Conservation (phyloP, 441 rosid species). For the Erodium trifolium region DNA sequence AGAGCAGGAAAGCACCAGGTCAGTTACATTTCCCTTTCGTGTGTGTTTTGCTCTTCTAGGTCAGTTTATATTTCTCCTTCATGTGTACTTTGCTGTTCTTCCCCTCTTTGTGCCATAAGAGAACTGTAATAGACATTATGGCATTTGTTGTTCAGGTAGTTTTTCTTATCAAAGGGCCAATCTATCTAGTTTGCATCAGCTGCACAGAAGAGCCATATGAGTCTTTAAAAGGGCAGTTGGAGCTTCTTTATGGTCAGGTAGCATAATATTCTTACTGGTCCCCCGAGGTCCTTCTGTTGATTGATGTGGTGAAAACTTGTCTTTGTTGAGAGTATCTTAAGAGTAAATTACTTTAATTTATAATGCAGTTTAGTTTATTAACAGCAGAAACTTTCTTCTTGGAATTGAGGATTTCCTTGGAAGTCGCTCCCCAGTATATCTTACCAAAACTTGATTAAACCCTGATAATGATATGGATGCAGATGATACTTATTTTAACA, state of each 20-base stretch:
- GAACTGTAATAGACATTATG: conserved; percentile 8
- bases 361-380: too few species aligned
- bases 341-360: too few species aligned
- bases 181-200: conserved; percentile 92
- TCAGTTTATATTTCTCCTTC: not conserved
- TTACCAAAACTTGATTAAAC: not conserved
- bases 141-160: conserved; percentile 54
- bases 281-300: conserved; percentile 5
- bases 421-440: too few species aligned
- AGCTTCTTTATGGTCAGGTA: conserved; percentile 97
- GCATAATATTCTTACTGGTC: conserved; percentile 14
- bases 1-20: conserved; percentile 98
- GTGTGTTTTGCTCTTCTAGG: too few species aligned
- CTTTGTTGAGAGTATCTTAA: too few species aligned
- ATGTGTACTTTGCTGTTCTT: conserved; percentile 7
- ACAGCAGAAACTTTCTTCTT: not conserved
- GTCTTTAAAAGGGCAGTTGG: conserved; percentile 72
- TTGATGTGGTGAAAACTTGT: conserved; percentile 2
- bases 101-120: conserved; percentile 1
- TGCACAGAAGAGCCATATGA: conserved; percentile 94
- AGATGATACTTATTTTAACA: conserved; percentile 96
- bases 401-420: conserved; percentile 10
- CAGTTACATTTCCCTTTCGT: conserved; percentile 13
- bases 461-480: conserved; percentile 31
- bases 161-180: conserved; percentile 96